Evolutionary conservation across 2,329 filamentous ascomycete species (phyloP).

Genomic region (Cladophialophora immunda): DNA sequence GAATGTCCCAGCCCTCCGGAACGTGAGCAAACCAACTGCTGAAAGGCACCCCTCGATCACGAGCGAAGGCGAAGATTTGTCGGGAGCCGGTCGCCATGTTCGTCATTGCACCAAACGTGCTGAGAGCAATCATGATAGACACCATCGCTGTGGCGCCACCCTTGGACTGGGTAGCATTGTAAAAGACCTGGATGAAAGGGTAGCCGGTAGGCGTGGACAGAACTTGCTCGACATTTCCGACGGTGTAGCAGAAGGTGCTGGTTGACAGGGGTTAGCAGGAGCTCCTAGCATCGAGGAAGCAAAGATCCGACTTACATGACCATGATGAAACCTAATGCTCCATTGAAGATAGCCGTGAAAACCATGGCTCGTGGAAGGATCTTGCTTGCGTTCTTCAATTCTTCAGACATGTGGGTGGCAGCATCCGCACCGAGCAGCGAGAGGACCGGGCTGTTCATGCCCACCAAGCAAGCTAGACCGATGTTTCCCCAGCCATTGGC

Average conservation of each 20-base stretch:
- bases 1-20: slow-evolving; percentile 23
- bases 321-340: slow-evolving; percentile 11
- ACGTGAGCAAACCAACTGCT: slow-evolving; percentile 36
- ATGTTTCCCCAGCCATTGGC: slow-evolving; percentile 43
- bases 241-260: slow-evolving; percentile 20
- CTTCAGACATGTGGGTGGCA: slow-evolving; percentile 14
- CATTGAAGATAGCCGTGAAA: slow-evolving; percentile 11
- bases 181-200: slow-evolving; percentile 50
- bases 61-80: slow-evolving; percentile 50
- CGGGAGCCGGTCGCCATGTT: slow-evolving; percentile 49
- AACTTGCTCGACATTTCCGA: slow-evolving; percentile 12
- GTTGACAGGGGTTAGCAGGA: not conserved
- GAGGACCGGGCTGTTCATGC: slow-evolving; percentile 11
- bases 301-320: slow-evolving; percentile 3
- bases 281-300: not conserved
- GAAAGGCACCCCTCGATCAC: slow-evolving; percentile 46
- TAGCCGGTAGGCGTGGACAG: slow-evolving; percentile 14
- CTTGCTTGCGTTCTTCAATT: slow-evolving; percentile 15
- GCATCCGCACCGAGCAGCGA: slow-evolving; percentile 18
- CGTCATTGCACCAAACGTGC: slow-evolving; percentile 43
- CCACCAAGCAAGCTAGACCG: slow-evolving; percentile 18
- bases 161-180: slow-evolving; percentile 44
- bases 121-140: slow-evolving; percentile 44
- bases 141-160: slow-evolving; percentile 45
- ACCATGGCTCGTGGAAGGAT: slow-evolving; percentile 16